These are phyloP conservation scores for Eucalyptus pauciflora DNA, from an alignment of 345 rosid genomes.

Conservation along the genomic window DNA sequence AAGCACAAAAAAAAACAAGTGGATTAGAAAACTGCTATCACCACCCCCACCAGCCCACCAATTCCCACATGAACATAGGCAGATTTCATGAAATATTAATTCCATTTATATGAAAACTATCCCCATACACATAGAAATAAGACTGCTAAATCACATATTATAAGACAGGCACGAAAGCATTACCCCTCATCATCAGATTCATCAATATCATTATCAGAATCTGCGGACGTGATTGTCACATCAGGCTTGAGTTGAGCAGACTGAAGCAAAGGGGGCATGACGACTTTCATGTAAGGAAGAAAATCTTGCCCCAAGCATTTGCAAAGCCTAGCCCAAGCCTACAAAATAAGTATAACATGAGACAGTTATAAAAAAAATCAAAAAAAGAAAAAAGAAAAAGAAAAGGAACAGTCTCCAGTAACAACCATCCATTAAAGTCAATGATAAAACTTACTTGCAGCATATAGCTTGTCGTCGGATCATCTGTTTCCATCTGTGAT, in stretches of 20 bases:
- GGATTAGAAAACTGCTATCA: not conserved
- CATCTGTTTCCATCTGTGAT: conserved; percentile 95
- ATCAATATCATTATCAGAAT: conserved; percentile 86
- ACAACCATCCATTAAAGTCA: not conserved
- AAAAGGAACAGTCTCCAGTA: not conserved
- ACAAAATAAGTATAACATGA: not conserved
- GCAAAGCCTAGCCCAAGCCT: conserved; percentile 99
- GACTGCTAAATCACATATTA: not conserved
- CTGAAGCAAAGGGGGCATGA: conserved; percentile 96
- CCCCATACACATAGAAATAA: not conserved
- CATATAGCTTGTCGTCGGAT: conserved; percentile 98
- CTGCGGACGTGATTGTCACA: conserved; percentile 95
- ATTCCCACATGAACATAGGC: not conserved
- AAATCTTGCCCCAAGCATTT: conserved; percentile 98
- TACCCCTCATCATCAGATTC: conserved; percentile 99
- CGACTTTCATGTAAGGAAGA: conserved; percentile 95
- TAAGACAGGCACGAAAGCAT: not conserved
- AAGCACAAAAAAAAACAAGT: not conserved
- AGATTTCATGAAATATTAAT: not conserved
- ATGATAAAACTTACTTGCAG: conserved; percentile 49
- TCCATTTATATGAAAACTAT: not conserved
- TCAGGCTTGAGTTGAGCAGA: conserved; percentile 99
- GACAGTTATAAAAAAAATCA: not conserved
- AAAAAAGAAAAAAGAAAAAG: not conserved
- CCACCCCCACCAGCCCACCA: not conserved